phyloP scores from a whole-genome alignment of 176 grass and related monocot species.

The Thalia dealbata region DNA sequence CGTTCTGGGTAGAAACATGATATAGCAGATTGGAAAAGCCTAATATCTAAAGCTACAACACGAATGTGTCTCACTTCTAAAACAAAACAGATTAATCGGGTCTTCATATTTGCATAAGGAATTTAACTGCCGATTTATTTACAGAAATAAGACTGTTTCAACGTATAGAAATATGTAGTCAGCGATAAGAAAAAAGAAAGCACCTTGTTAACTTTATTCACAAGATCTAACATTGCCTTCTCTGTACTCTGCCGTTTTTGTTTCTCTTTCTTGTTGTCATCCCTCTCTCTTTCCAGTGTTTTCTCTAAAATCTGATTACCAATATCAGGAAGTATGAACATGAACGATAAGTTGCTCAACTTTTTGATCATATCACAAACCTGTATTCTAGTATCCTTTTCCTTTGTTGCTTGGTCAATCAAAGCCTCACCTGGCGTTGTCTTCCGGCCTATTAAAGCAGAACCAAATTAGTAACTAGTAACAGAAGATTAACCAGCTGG shows the following conservation, averaged over 20 bases:
- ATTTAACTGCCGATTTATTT: neutral
- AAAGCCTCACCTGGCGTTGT: conserved; percentile 29
- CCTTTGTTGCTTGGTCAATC: conserved; percentile 56
- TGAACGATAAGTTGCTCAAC: neutral
- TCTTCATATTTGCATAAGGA: neutral
- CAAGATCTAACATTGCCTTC: conserved; percentile 14
- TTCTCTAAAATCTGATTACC: conserved; percentile 68
- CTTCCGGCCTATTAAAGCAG: conserved; percentile 57
- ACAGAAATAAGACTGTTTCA: neutral
- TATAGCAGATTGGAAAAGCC: neutral
- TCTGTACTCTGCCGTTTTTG: conserved; percentile 28
- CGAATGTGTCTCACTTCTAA: too few relatives aligned
- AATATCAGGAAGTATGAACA: neutral
- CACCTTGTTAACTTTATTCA: conserved; percentile 38
- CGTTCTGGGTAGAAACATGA: neutral
- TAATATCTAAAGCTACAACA: neutral
- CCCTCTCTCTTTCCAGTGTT: conserved; percentile 56
- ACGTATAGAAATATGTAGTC: neutral
- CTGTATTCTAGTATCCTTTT: conserved; percentile 95
- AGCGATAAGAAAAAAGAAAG: conserved; percentile 5
- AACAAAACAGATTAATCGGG: neutral
- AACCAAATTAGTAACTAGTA: conserved; percentile 31
- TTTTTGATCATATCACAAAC: conserved; percentile 22
- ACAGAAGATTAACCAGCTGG: conserved; percentile 13
- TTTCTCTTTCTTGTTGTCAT: conserved; percentile 47